Evolutionary conservation across 306 rosid species (phyloP), one percentile per base, ranked within the genome.

Genomic region (Lablab purpureus): DNA sequence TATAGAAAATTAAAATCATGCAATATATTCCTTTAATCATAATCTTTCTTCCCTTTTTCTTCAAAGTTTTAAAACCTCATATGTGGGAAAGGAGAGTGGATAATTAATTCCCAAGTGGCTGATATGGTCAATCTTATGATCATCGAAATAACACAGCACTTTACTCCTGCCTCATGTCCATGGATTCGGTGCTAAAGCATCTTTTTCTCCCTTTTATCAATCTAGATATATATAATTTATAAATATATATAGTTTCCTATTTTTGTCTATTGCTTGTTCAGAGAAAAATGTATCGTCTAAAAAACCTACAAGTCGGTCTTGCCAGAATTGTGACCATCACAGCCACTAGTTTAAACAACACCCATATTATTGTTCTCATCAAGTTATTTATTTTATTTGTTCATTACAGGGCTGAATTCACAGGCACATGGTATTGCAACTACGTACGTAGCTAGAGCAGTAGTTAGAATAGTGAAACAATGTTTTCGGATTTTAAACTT

Each of bases 341-440:
- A 65, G 9, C 49, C 71, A 70, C 51, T 21, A n/a, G 43, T 46
- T 59, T 64, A 28, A 75, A 68, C 55, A 70, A 45, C 51, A 58
- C 18, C 46, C 27, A 41, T 36, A 81, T 54, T 54, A 50, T 83
- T 77, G 70, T 51, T 12, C 60, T 51, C 19, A 15, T 71, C 64
- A 77, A 64, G 14, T 78, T 17, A 19, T 30, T 74, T 59, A 40
- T 40, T 40, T 40, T 25, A 25, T 25, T 25, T 2, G 2, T 34
- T 34, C 9, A 60, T 71, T 73, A 51, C 80, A 79, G 81, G 86
- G 66, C 75, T 81, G 79, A 85, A 85, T 86, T 84, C 87, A 76
- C 73, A 80, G 50, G 88, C 97, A 88, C 88, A 83, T 80, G 87
- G 87, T 82, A 71, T 51, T 67, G 88, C 84, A 77, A 72, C 80